phyloP scores from a whole-genome alignment of 2,329 filamentous ascomycete genomes.

The Harringtonia aguacate region DNA sequence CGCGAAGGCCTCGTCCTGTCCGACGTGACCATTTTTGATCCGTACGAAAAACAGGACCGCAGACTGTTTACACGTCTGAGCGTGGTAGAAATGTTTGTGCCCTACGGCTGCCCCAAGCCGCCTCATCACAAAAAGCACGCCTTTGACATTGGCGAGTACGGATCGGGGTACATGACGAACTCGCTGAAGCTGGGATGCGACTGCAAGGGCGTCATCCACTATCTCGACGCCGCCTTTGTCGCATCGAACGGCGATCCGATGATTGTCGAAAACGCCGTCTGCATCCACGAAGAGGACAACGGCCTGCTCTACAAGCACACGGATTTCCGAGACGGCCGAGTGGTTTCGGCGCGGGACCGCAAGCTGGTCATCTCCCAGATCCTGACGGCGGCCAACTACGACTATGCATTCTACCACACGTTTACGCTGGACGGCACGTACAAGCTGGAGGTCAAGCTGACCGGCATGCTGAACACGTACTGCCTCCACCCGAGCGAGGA shows the following conservation, averaged over 20 bases:
- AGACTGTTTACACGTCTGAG: conserved; percentile 84
- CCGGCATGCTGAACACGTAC: conserved; percentile 88
- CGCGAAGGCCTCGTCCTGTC: conserved; percentile 83
- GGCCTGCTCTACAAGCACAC: conserved; percentile 91
- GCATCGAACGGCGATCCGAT: conserved; percentile 62
- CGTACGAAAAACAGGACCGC: conserved; percentile 59
- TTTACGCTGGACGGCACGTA: conserved; percentile 71
- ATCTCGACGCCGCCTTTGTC: conserved; percentile 79
- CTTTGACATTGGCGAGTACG: conserved; percentile 65
- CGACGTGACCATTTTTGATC: conserved; percentile 73
- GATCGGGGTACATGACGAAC: conserved; percentile 76
- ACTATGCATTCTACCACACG: conserved; percentile 44
- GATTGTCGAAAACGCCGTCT: conserved; percentile 85
- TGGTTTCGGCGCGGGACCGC: conserved; percentile 73
- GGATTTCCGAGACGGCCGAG: conserved; percentile 82
- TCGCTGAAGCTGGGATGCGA: too few relatives aligned
- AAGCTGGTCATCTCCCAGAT: conserved; percentile 84
- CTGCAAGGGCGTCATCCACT: conserved; percentile 85
- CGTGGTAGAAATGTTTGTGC: conserved; percentile 88
- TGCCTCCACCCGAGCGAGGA: conserved; percentile 71
- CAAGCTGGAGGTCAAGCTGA: conserved; percentile 84
- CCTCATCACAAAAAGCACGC: conserved; percentile 75
- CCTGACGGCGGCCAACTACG: conserved; percentile 93
- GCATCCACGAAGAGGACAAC: conserved; percentile 86
- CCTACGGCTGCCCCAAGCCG: conserved; percentile 72